Evolutionary conservation across 208 protist species (phyloP).

Genomic region (Trypanosomatidae sp.): DNA sequence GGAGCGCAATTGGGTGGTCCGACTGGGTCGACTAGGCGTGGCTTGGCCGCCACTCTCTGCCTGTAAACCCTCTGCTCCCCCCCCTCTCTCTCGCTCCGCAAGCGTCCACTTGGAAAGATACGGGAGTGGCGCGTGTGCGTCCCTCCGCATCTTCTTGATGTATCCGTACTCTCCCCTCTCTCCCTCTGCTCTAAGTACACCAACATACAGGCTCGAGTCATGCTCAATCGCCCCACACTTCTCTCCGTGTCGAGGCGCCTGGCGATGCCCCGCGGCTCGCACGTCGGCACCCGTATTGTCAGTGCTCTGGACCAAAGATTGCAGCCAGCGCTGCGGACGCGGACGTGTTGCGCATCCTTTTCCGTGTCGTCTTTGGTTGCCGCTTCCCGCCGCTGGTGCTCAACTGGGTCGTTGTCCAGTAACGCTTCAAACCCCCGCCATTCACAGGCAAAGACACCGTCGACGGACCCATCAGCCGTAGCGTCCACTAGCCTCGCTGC

Average conservation of each 20-base stretch:
- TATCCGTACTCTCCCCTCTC: not conserved
- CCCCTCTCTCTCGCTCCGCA: not conserved
- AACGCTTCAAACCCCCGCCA: not conserved
- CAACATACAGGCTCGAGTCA: not conserved
- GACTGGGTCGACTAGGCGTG: not conserved
- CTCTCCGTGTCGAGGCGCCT: not conserved
- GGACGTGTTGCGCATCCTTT: not conserved
- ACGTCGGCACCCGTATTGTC: not conserved
- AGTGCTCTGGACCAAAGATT: not conserved
- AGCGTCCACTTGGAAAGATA: not conserved
- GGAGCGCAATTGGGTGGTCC: not conserved
- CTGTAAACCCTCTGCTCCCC: not conserved
- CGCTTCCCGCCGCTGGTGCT: constrained; percentile 2
- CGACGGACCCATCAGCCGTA: not conserved
- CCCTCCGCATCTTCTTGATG: not conserved
- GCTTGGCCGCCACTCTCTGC: not conserved
- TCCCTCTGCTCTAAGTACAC: not conserved
- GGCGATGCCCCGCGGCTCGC: not conserved
- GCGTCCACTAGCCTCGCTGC: constrained; percentile 2
- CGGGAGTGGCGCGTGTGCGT: not conserved
- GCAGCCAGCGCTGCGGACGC: not conserved
- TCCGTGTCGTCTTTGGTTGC: not conserved
- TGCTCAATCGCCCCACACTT: constrained; percentile 4
- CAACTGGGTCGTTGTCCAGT: not conserved
- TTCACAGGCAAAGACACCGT: not conserved